These are phyloP conservation scores for Acanthochlamys bracteata DNA, from an alignment of 106 monocot genomes.

Conservation along the genomic window DNA sequence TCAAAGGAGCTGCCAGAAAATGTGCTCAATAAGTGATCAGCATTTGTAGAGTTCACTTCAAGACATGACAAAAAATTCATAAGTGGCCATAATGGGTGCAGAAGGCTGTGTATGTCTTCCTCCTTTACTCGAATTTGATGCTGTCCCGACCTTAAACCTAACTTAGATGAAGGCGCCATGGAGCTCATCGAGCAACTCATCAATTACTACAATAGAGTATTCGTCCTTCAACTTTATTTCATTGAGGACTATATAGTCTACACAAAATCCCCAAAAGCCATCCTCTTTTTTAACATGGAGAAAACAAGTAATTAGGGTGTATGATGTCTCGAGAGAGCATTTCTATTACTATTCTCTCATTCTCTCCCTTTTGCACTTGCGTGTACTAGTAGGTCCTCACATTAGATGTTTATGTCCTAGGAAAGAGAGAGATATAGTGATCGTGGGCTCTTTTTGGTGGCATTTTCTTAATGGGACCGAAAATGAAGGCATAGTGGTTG, in stretches of 20 bases:
- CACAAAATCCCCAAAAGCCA: constrained; percentile 3
- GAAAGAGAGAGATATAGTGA: neutral
- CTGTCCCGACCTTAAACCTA: neutral
- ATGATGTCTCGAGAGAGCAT: neutral
- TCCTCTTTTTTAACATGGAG: constrained; percentile 1
- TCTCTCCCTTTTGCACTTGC: neutral
- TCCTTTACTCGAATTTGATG: neutral
- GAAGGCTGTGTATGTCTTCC: neutral
- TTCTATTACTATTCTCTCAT: neutral
- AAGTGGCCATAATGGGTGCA: neutral
- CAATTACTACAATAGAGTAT: neutral
- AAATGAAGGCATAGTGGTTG: neutral
- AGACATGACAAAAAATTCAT: neutral
- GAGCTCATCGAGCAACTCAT: neutral
- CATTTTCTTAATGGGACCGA: neutral
- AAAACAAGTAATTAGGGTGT: neutral
- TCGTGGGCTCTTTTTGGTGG: neutral
- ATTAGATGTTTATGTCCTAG: neutral
- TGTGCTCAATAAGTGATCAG: too few relatives aligned
- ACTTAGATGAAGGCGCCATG: neutral
- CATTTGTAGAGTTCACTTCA: too few relatives aligned
- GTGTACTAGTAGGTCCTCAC: neutral
- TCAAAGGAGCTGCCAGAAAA: too few relatives aligned
- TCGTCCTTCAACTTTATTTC: neutral
- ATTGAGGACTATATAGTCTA: constrained; percentile 8